These are phyloP conservation scores for Leishmania arabica DNA, from an alignment of 208 protist genomes.

Conservation along the genomic window DNA sequence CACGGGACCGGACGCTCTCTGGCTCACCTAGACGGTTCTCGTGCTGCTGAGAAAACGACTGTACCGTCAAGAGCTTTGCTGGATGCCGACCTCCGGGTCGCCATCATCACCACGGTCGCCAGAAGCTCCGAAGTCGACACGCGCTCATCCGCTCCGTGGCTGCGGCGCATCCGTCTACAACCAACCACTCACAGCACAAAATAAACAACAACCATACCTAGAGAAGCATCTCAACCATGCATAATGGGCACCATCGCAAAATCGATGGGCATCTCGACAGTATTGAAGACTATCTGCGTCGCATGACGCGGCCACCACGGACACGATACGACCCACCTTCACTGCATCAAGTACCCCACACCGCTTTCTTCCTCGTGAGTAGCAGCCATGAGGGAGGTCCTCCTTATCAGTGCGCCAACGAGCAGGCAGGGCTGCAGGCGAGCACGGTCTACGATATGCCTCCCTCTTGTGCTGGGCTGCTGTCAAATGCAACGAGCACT, in stretches of 20 bases:
- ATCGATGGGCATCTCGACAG: slow-evolving; percentile 30
- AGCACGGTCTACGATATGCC: neutral
- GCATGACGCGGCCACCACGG: slow-evolving; percentile 17
- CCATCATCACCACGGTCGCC: neutral
- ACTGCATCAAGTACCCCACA: neutral
- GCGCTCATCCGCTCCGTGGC: neutral
- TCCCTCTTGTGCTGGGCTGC: neutral
- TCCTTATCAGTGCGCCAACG: neutral
- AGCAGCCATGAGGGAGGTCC: neutral
- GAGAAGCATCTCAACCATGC: slow-evolving; percentile 7
- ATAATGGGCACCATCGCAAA: slow-evolving; percentile 5
- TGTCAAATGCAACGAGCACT: neutral
- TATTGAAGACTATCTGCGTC: slow-evolving; percentile 31
- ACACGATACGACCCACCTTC: slow-evolving; percentile 9
- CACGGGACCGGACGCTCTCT: neutral
- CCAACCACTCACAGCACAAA: neutral
- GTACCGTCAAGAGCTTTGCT: neutral
- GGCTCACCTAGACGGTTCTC: neutral
- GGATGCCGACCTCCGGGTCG: neutral
- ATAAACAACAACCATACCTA: neutral
- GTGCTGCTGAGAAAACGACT: neutral
- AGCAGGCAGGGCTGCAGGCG: neutral
- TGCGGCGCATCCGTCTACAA: neutral
- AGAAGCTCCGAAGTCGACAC: neutral
- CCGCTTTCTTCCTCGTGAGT: neutral